Base-by-base conservation (phyloP, 441 rosid genomes). In the Mallotus repandus region DNA sequence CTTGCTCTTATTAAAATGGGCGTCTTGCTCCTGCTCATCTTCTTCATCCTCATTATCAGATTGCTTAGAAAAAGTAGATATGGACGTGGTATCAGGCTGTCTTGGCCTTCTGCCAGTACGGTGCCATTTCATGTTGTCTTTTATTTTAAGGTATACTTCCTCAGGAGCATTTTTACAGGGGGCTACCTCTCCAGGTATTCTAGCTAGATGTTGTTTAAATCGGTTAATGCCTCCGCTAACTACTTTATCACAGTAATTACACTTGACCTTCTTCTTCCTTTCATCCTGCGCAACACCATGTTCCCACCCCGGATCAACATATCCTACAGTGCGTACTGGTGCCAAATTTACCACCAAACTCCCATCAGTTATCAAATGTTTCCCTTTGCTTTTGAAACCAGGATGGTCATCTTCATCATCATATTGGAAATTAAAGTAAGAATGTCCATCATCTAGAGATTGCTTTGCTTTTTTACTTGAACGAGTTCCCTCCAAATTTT, bases 81-180 rank as follows among this genome's bases (percentile, higher is more conserved):
- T 78, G 74, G 83, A 89, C 72, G 84, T 86, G 2, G 83, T 70
- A 66, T 88, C 96, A 69, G 89, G 89, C 70, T 83, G 86, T 72
- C 84, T 84, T 61, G 86, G 92, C 76, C 93, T 86, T 80, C 87
- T 89, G 60, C 97, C 98, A 65, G 95, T 87, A 49, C 98, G 93
- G 81, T 96, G 99, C 98, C 98, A 96, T 78, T 89, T 96, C 97
- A 96, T 91, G 70, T 91, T 91, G 83, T 96, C 99, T 83, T 91
- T 96, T 53, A 96, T 91, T 87, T 85, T 90, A 57, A 81, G 84
- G 84, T 86, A 96, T 59, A 91, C 97, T 71, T 93, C 97, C 77
- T 93, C 97, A n/a, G 97, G 95, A 63, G 95, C 97, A 62, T 77
- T 84, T 71, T 90, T 89, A 81, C 99, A 96, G n/a, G 82, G 84